These are phyloP conservation scores for Penicillium olsonii DNA, from an alignment of 2,329 filamentous ascomycete species.

Conservation along the genomic window DNA sequence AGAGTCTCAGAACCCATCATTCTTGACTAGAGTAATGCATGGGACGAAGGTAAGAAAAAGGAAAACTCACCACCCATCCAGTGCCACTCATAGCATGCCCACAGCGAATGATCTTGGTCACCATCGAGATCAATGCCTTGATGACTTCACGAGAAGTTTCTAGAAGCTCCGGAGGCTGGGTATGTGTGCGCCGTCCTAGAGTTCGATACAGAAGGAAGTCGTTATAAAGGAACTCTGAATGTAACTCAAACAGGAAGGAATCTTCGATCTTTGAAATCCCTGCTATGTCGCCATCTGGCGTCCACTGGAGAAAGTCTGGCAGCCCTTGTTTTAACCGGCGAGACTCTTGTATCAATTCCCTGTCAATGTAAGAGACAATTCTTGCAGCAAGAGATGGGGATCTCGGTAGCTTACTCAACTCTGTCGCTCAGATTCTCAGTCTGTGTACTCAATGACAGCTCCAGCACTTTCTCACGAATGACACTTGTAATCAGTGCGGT, in stretches of 20 bases:
- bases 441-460: slow-evolving; percentile 22
- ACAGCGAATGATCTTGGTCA: slow-evolving; percentile 11
- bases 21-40: neutral
- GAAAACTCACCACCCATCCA: slow-evolving; percentile 20
- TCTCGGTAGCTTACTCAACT: slow-evolving; percentile 16
- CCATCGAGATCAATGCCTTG: slow-evolving; percentile 15
- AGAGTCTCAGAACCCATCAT: neutral
- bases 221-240: slow-evolving; percentile 27
- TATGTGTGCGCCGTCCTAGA: slow-evolving; percentile 20
- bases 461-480: slow-evolving; percentile 23
- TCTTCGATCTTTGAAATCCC: slow-evolving; percentile 5
- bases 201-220: slow-evolving; percentile 27
- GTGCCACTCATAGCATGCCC: slow-evolving; percentile 13
- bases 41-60: neutral
- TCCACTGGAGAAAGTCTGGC: slow-evolving; percentile 24
- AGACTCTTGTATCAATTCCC: slow-evolving; percentile 18
- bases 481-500: slow-evolving; percentile 13
- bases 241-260: slow-evolving; percentile 14
- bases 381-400: too few relatives aligned
- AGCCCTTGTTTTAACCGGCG: slow-evolving; percentile 14
- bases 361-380: slow-evolving; percentile 2
- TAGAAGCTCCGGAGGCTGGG: slow-evolving; percentile 20
- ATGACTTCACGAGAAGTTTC: slow-evolving; percentile 26
- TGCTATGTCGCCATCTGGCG: neutral
- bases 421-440: slow-evolving; percentile 16